Conservation (phyloP, 371 early-diverging fungal genomes). For the Smittium culicis region DNA sequence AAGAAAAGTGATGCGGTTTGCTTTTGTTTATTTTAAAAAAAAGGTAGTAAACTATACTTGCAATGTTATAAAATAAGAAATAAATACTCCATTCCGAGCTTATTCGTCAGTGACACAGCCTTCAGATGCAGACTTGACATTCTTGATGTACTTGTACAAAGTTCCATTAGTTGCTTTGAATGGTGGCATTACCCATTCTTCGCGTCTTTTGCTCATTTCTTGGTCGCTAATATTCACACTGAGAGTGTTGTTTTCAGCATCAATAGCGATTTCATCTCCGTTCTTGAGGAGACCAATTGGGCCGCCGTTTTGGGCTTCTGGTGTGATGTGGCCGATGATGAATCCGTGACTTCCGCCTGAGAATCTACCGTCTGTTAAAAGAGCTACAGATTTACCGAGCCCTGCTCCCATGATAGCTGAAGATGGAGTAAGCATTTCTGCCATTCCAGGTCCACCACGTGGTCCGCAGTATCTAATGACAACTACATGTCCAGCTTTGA, state of each 20-base stretch:
- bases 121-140: slow-evolving; percentile 62
- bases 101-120: slow-evolving; percentile 80
- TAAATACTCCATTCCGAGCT: slow-evolving; percentile 10
- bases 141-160: slow-evolving; percentile 77
- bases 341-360: slow-evolving; percentile 95
- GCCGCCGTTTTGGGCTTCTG: slow-evolving; percentile 93
- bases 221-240: slow-evolving; percentile 54
- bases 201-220: slow-evolving; percentile 54
- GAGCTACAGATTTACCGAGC: slow-evolving; percentile 86
- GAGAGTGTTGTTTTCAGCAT: slow-evolving; percentile 62
- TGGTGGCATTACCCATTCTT: slow-evolving; percentile 59
- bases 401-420: slow-evolving; percentile 97
- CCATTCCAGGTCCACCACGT: slow-evolving; percentile 88
- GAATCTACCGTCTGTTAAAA: slow-evolving; percentile 94
- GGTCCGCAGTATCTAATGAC: slow-evolving; percentile 84
- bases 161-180: slow-evolving; percentile 78
- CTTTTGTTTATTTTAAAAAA: too few species aligned
- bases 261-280: slow-evolving; percentile 76
- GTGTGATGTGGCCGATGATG: slow-evolving; percentile 94
- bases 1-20: too few species aligned
- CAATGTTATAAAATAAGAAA: not conserved
- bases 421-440: slow-evolving; percentile 91
- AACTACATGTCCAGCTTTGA: slow-evolving; percentile 76
- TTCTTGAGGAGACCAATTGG: slow-evolving; percentile 80
- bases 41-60: too few species aligned